phyloP scores from a whole-genome alignment of 2,329 filamentous ascomycete species.

The Dothiorella sarmentorum region DNA sequence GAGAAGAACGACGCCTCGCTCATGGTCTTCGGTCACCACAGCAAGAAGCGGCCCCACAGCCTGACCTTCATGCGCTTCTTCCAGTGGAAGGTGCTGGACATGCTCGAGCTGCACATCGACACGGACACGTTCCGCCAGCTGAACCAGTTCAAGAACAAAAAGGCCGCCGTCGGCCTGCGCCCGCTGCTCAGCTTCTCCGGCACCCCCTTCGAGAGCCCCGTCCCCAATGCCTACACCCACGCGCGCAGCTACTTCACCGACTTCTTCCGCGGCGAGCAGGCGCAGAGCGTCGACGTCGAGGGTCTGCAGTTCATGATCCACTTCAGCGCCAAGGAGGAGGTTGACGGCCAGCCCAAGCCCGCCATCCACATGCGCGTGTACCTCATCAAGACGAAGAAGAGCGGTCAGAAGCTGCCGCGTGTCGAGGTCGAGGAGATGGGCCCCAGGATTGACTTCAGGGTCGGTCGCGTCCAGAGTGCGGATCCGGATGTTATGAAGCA shows the following conservation, averaged over 20 bases:
- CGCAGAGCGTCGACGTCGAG: slow-evolving; percentile 86
- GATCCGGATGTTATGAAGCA: slow-evolving; percentile 81
- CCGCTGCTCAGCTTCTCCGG: slow-evolving; percentile 91
- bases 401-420: slow-evolving; percentile 79
- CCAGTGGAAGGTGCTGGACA: slow-evolving; percentile 83
- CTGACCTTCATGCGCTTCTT: slow-evolving; percentile 82
- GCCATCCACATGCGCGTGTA: slow-evolving; percentile 71
- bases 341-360: slow-evolving; percentile 42
- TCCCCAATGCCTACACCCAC: slow-evolving; percentile 74
- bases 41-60: slow-evolving; percentile 93
- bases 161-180: slow-evolving; percentile 71
- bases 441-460: slow-evolving; percentile 84
- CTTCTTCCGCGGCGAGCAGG: slow-evolving; percentile 81
- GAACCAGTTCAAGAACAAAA: slow-evolving; percentile 66
- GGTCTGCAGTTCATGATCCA: slow-evolving; percentile 88
- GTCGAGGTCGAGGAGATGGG: slow-evolving; percentile 96
- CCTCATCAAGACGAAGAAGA: slow-evolving; percentile 79
- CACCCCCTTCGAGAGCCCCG: slow-evolving; percentile 79
- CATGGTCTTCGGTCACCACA: slow-evolving; percentile 77
- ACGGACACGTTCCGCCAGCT: slow-evolving; percentile 67
- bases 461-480: slow-evolving; percentile 76
- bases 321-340: slow-evolving; percentile 65
- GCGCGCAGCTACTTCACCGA: slow-evolving; percentile 86
- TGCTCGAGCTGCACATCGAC: slow-evolving; percentile 87
- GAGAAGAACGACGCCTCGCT: slow-evolving; percentile 93